Percentiles rank a stretch among this genome's conserved stretches.
phyloP scores from a whole-genome alignment of 805 yeast genomes.

The Kodamaea kakaduensis region DNA sequence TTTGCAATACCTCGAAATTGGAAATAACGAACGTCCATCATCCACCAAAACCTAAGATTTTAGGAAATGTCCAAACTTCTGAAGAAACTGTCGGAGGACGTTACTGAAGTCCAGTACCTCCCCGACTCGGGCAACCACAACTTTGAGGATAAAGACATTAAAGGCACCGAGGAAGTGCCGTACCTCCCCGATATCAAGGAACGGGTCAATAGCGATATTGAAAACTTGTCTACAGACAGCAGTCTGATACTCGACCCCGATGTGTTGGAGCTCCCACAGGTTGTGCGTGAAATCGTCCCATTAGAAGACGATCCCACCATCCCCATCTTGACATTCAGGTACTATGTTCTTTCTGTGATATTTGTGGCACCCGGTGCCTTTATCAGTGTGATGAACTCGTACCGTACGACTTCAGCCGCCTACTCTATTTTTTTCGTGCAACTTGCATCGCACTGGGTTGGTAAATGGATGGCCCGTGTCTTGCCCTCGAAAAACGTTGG shows the following conservation, averaged over 20 bases:
- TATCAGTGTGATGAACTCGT: conserved; percentile 35
- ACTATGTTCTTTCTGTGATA: conserved; percentile 28
- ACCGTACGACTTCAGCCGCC: conserved; percentile 40
- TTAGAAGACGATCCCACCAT: conserved; percentile 23
- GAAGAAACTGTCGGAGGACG: neutral
- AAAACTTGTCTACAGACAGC: conserved; percentile 7
- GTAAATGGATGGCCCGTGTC: conserved; percentile 39
- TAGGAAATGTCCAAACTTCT: neutral
- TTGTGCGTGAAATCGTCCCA: conserved; percentile 30
- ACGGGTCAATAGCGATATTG: conserved; percentile 7
- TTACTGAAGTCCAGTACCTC: neutral
- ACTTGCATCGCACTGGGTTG: conserved; percentile 43
- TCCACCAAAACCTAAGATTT: too few relatives aligned
- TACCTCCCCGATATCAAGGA: conserved; percentile 10
- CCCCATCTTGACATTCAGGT: conserved; percentile 31
- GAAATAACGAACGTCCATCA: too few relatives aligned
- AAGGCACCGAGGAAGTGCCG: conserved; percentile 2
- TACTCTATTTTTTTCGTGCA: conserved; percentile 51
- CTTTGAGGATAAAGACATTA: neutral
- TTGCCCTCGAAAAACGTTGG: conserved; percentile 32
- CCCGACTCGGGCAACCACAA: conserved; percentile 2
- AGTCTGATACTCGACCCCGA: conserved; percentile 14
- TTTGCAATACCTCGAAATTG: too few relatives aligned
- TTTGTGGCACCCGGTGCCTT: conserved; percentile 40
- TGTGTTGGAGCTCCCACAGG: conserved; percentile 23